Evolutionary conservation across 73 alveolate species (phyloP).

Genomic region (Paramecium pentaurelia): DNA sequence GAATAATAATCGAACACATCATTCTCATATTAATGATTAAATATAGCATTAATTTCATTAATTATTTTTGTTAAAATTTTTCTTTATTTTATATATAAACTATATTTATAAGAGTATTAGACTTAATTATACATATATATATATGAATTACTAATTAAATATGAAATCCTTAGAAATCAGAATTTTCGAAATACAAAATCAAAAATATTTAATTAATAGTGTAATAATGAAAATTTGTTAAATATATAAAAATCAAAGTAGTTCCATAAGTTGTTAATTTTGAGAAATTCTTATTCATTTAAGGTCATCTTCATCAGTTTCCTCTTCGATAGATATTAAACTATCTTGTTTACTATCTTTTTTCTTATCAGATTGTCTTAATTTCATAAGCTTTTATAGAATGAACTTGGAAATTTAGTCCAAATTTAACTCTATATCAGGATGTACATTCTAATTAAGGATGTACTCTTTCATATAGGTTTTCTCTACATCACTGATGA

Average conservation of each 20-base stretch:
- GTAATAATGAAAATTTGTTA: not conserved
- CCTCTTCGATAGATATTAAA: not conserved
- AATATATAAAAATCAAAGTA: constrained; percentile 7
- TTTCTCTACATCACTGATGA: not conserved
- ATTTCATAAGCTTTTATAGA: not conserved
- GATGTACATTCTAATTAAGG: not conserved
- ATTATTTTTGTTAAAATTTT: not conserved
- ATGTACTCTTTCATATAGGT: not conserved
- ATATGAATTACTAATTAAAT: not conserved
- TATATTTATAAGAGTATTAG: no score
- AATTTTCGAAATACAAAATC: not conserved
- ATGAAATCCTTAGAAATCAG: not conserved
- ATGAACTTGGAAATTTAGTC: not conserved
- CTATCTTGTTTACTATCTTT: not conserved
- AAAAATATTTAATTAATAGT: not conserved
- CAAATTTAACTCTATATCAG: not conserved
- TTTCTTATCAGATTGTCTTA: not conserved
- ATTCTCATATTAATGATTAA: not conserved
- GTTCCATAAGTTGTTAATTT: not conserved
- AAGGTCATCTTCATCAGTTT: constrained; percentile 27
- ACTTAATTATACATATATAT: no score
- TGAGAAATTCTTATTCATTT: not conserved
- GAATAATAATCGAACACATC: constrained; percentile 24
- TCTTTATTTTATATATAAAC: not conserved
- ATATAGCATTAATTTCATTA: not conserved